phyloP scores from a whole-genome alignment of 495 filamentous ascomycete genomes.

The Podospora appendiculata region DNA sequence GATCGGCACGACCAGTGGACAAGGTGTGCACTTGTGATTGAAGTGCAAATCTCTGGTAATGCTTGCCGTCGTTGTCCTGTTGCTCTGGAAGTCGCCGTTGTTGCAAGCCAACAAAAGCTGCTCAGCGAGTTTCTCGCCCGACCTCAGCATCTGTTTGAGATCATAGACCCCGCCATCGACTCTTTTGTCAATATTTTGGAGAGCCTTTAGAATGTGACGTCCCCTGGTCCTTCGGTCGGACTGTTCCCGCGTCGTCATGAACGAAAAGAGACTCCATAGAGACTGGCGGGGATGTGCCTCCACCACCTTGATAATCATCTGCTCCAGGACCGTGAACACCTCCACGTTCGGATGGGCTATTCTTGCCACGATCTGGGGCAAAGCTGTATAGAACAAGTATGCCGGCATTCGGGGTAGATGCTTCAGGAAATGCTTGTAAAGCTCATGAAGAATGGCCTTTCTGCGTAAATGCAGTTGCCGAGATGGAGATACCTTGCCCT shows the following conservation, averaged over 20 bases:
- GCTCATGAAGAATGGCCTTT: conserved; percentile 56
- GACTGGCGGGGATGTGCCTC: conserved; percentile 77
- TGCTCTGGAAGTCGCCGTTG: conserved; percentile 60
- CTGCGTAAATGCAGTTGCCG: conserved; percentile 50
- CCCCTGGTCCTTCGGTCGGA: conserved; percentile 51
- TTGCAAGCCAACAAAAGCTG: conserved; percentile 77
- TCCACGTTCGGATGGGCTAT: conserved; percentile 76
- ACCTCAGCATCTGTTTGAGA: conserved; percentile 62
- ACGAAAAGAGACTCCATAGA: conserved; percentile 85
- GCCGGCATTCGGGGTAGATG: conserved; percentile 69
- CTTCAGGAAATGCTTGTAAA: conserved; percentile 68
- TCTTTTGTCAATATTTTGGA: conserved; percentile 28
- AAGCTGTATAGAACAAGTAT: conserved; percentile 82
- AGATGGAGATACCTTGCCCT: conserved; percentile 55
- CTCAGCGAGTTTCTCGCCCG: conserved; percentile 76
- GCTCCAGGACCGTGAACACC: conserved; percentile 65
- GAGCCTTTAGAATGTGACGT: conserved; percentile 35
- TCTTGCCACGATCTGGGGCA: conserved; percentile 86
- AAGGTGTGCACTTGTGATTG: conserved; percentile 75
- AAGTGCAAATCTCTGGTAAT: conserved; percentile 71
- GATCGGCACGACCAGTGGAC: conserved; percentile 76
- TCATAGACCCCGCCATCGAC: conserved; percentile 32
- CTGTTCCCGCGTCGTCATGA: conserved; percentile 45
- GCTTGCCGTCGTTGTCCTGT: conserved; percentile 56
- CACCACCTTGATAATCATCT: conserved; percentile 77